These are phyloP conservation scores for Lipomyces kockii DNA, from an alignment of 805 yeast genomes.

Conservation along the genomic window DNA sequence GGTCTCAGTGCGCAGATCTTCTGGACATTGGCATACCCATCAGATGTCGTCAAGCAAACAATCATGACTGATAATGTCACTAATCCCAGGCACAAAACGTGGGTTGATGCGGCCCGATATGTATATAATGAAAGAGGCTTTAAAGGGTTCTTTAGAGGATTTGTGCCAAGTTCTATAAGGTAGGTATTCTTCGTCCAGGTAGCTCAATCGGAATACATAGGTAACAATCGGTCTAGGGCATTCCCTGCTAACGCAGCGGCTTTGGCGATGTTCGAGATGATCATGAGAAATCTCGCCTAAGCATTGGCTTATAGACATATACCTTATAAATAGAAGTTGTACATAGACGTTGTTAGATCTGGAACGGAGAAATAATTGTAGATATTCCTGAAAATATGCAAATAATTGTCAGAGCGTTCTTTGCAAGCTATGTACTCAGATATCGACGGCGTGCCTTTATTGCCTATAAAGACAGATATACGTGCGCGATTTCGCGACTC, in stretches of 20 bases:
- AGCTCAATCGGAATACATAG: background rate
- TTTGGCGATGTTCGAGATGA: constrained; percentile 61
- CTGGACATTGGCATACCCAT: too few relatives aligned
- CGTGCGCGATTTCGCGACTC: too few relatives aligned
- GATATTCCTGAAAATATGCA: too few relatives aligned
- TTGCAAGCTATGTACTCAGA: too few relatives aligned
- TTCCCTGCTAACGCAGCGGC: constrained; percentile 97
- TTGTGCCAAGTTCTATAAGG: constrained; percentile 66
- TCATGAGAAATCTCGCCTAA: too few relatives aligned
- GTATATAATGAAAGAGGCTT: constrained; percentile 58
- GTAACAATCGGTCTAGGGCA: constrained; percentile 53
- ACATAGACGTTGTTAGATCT: too few relatives aligned
- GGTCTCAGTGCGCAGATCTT: too few relatives aligned
- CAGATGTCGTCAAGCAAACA: constrained; percentile 83
- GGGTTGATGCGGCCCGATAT: constrained; percentile 67
- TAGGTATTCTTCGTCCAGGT: background rate
- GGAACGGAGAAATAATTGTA: too few relatives aligned
- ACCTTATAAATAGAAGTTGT: background rate
- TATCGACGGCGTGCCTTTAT: too few relatives aligned
- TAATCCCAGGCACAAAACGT: constrained; percentile 70
- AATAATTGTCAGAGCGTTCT: too few relatives aligned
- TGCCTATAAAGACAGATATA: too few relatives aligned
- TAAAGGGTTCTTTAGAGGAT: constrained; percentile 78
- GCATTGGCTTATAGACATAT: too few relatives aligned
- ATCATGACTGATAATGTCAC: constrained; percentile 78